phyloP scores from a whole-genome alignment of 2,329 filamentous ascomycete genomes.

The Ophiostoma ips region DNA sequence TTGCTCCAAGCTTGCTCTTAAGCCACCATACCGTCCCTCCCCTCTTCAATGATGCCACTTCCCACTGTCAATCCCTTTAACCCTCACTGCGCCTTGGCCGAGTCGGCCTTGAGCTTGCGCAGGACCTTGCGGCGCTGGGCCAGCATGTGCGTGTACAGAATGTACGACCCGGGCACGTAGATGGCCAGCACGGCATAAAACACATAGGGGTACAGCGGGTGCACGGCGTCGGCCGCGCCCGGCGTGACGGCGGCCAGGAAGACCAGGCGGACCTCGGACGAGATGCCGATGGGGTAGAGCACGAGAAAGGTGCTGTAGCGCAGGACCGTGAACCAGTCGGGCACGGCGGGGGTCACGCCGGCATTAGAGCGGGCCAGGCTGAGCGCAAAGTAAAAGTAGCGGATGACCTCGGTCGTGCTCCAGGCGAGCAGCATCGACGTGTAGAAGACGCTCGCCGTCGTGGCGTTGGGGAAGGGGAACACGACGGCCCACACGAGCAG shows the following conservation, averaged over 20 bases:
- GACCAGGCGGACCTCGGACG: constrained; percentile 73
- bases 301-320: constrained; percentile 88
- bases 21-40: background rate
- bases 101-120: constrained; percentile 41
- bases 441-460: constrained; percentile 47
- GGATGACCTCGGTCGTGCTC: constrained; percentile 81
- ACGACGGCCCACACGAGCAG: constrained; percentile 82
- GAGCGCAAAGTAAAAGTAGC: constrained; percentile 83
- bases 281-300: constrained; percentile 83
- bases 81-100: constrained; percentile 26
- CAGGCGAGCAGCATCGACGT: constrained; percentile 73
- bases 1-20: background rate
- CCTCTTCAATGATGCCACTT: background rate
- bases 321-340: constrained; percentile 55
- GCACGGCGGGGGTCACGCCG: constrained; percentile 11
- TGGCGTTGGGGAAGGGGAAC: constrained; percentile 53
- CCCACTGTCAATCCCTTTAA: too few relatives aligned
- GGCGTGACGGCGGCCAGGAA: constrained; percentile 50
- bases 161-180: constrained; percentile 46
- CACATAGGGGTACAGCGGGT: constrained; percentile 35
- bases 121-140: constrained; percentile 70
- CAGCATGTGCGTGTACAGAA: constrained; percentile 93
- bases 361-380: constrained; percentile 45
- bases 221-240: constrained; percentile 33
- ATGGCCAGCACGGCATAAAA: constrained; percentile 13